These are phyloP conservation scores for Polysphondylium violaceum DNA, from an alignment of 78 protist species.

Conservation along the genomic window DNA sequence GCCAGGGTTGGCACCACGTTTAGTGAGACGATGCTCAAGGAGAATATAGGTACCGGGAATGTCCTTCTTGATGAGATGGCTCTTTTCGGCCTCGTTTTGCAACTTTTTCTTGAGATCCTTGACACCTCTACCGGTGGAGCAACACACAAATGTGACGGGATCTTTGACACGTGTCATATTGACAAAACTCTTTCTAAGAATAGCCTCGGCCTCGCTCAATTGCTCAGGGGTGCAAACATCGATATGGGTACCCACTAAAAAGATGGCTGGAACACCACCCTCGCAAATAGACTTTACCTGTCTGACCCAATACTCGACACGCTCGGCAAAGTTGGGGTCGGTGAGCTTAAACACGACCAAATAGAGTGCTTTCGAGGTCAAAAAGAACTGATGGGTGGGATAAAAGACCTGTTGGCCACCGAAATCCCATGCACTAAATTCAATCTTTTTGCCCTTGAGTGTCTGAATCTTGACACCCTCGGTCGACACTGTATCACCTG, in stretches of 20 bases:
- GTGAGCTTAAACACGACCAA: constrained; percentile 65
- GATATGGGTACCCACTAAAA: constrained; percentile 74
- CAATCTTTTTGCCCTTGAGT: constrained; percentile 35
- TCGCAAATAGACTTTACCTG: constrained; percentile 49
- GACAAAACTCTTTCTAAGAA: constrained; percentile 27
- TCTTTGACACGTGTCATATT: constrained; percentile 61
- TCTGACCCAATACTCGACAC: constrained; percentile 77
- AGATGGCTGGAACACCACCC: constrained; percentile 57
- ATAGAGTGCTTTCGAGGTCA: constrained; percentile 57
- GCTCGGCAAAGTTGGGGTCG: constrained; percentile 69
- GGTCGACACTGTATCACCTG: constrained; percentile 73
- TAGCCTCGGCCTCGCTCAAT: constrained; percentile 24
- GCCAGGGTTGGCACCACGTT: constrained; percentile 71
- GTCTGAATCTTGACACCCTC: constrained; percentile 75
- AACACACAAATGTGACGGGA: constrained; percentile 46
- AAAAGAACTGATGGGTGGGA: constrained; percentile 83
- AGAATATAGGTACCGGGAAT: constrained; percentile 66
- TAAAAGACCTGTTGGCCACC: constrained; percentile 82
- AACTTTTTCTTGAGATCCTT: constrained; percentile 63
- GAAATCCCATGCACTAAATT: constrained; percentile 77
- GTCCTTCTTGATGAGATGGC: constrained; percentile 56
- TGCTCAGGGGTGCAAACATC: constrained; percentile 76
- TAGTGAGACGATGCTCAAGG: constrained; percentile 62
- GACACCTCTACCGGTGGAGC: constrained; percentile 64
- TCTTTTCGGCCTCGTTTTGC: constrained; percentile 46